A percentile compares a stretch with the other conserved stretches of the same genome.
Conservation (phyloP, 2,329 filamentous ascomycete species). For the Colletotrichum sp. region DNA sequence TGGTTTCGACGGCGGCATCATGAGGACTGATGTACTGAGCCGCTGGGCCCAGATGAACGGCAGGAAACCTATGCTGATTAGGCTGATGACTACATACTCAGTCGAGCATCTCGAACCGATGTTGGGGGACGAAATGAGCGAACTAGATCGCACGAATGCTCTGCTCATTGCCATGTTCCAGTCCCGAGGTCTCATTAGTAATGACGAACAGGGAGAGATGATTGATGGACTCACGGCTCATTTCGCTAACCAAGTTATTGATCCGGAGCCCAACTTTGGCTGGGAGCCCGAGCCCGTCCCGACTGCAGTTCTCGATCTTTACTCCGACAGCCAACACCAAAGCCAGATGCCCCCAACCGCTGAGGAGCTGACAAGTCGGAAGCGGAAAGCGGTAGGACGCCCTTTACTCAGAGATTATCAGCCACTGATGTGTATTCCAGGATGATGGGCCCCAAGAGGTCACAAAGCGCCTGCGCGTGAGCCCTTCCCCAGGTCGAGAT, state of each 20-base stretch:
- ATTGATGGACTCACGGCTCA: conserved; percentile 47
- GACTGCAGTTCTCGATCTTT: conserved; percentile 54
- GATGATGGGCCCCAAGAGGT: not conserved
- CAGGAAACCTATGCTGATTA: conserved; percentile 49
- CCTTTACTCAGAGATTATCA: not conserved
- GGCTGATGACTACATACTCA: conserved; percentile 54
- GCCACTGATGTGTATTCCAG: not conserved
- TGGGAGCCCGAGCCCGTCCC: conserved; percentile 56
- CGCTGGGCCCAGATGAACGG: conserved; percentile 14
- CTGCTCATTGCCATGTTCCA: conserved; percentile 38
- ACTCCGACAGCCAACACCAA: conserved; percentile 38
- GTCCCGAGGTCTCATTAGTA: conserved; percentile 28
- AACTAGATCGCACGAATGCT: conserved; percentile 52
- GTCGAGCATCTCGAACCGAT: conserved; percentile 61
- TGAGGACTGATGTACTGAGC: conserved; percentile 32
- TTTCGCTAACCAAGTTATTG: conserved; percentile 52
- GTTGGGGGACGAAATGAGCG: conserved; percentile 41
- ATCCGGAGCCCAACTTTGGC: conserved; percentile 38
- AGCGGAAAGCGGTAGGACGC: conserved; percentile 15
- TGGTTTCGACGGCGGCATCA: conserved; percentile 58
- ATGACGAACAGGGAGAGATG: conserved; percentile 28
- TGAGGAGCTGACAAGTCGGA: conserved; percentile 8
- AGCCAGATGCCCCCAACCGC: not conserved
- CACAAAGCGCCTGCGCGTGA: conserved; percentile 10
- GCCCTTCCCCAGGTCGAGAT: not conserved